Evolutionary conservation across 2,329 filamentous ascomycete genomes (phyloP).

Genomic region (Diaporthe vaccinii): DNA sequence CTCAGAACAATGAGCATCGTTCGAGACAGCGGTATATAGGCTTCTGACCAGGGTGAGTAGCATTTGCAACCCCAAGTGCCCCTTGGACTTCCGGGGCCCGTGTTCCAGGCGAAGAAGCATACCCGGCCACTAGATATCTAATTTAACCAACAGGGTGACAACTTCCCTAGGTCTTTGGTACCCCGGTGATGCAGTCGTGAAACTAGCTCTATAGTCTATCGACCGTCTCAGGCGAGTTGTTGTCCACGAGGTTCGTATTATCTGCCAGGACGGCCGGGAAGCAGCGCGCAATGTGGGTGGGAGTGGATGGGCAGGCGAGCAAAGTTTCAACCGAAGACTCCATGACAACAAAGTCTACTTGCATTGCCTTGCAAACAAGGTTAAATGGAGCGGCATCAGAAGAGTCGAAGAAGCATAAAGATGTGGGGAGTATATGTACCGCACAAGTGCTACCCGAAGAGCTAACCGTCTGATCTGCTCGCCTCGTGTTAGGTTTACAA

Average conservation of each 20-base stretch:
- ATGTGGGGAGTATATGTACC: neutral
- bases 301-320: neutral
- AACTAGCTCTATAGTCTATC: neutral
- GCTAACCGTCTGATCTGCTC: neutral
- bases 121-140: neutral
- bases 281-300: no score
- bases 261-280: neutral
- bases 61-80: conserved; percentile 13
- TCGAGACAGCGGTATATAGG: neutral
- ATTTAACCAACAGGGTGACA: neutral
- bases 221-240: neutral
- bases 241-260: neutral
- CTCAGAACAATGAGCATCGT: neutral
- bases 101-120: neutral
- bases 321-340: neutral
- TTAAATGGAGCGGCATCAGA: neutral
- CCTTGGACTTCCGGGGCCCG: conserved; percentile 1
- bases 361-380: neutral
- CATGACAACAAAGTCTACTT: neutral
- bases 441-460: neutral
- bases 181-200: neutral
- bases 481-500: neutral
- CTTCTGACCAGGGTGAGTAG: conserved; percentile 12
- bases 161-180: neutral
- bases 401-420: neutral